Evolutionary conservation across 495 filamentous ascomycete species (phyloP).

Genomic region (Hypoxylon fuscum): DNA sequence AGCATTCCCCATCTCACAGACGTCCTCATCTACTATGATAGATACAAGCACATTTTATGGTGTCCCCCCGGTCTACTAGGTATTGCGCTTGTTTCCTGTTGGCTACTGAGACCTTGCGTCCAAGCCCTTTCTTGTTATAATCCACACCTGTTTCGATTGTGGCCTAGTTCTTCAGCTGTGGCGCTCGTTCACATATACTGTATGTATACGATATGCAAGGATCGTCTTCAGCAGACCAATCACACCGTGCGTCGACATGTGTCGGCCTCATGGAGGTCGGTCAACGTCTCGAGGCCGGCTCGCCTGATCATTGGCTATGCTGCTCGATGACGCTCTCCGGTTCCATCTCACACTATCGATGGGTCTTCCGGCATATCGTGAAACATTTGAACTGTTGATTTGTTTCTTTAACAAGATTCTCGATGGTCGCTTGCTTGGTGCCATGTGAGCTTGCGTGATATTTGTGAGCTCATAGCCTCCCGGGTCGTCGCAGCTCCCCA

Average conservation of each 20-base stretch:
- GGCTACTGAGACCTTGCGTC: constrained; percentile 30
- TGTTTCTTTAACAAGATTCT: constrained; percentile 36
- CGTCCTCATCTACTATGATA: constrained; percentile 11
- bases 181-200: constrained; percentile 44
- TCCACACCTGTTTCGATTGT: constrained; percentile 26
- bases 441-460: constrained; percentile 43
- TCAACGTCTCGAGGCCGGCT: constrained; percentile 34
- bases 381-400: constrained; percentile 37
- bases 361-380: constrained; percentile 40
- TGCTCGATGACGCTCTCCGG: constrained; percentile 37
- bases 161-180: constrained; percentile 54
- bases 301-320: constrained; percentile 34
- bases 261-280: constrained; percentile 28
- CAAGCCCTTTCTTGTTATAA: constrained; percentile 33
- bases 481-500: constrained; percentile 38
- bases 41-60: constrained; percentile 13
- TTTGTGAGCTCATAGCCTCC: constrained; percentile 37
- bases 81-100: constrained; percentile 20
- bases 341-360: constrained; percentile 34
- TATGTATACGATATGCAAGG: constrained; percentile 38
- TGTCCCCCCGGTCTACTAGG: constrained; percentile 15
- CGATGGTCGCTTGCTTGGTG: constrained; percentile 22
- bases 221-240: constrained; percentile 42
- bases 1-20: constrained; percentile 7
- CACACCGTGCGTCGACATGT: constrained; percentile 27